phyloP scores from a whole-genome alignment of 1,284 basidiomycete genomes.

The Ustanciosporium gigantosporum region DNA sequence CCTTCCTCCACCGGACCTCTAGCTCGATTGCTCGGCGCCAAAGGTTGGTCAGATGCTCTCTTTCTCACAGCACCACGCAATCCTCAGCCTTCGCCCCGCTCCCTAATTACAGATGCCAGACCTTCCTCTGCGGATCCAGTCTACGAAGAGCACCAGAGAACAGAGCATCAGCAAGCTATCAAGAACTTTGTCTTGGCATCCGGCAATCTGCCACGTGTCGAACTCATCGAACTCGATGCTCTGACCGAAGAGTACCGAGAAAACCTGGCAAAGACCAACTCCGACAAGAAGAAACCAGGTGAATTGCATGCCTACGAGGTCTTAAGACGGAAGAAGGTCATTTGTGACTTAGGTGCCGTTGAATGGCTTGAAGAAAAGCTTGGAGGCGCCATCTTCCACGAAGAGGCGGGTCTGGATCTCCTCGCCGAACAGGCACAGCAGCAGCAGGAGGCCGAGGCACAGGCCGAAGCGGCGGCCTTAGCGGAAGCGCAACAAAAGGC shows the following conservation, averaged over 20 bases:
- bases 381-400: slow-evolving; percentile 54
- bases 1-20: slow-evolving; percentile 50
- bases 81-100: slow-evolving; percentile 28
- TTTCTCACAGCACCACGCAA: slow-evolving; percentile 57
- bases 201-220: slow-evolving; percentile 49
- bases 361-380: slow-evolving; percentile 61
- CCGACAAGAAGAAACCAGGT: slow-evolving; percentile 57
- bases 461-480: too few relatives aligned
- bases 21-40: slow-evolving; percentile 41
- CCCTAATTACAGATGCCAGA: slow-evolving; percentile 22
- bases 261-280: slow-evolving; percentile 36
- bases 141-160: slow-evolving; percentile 45
- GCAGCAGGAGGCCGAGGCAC: too few relatives aligned
- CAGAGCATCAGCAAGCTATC: slow-evolving; percentile 37
- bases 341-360: slow-evolving; percentile 59
- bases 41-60: slow-evolving; percentile 52
- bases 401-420: slow-evolving; percentile 21
- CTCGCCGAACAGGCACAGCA: slow-evolving; percentile 7
- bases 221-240: slow-evolving; percentile 52
- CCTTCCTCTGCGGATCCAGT: slow-evolving; percentile 50
- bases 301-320: slow-evolving; percentile 60
- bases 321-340: slow-evolving; percentile 46
- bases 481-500: too few relatives aligned
- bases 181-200: slow-evolving; percentile 50
- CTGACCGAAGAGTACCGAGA: slow-evolving; percentile 42